phyloP scores from a whole-genome alignment of 352 stramenopile species.

The Phytopythium sindhum region DNA sequence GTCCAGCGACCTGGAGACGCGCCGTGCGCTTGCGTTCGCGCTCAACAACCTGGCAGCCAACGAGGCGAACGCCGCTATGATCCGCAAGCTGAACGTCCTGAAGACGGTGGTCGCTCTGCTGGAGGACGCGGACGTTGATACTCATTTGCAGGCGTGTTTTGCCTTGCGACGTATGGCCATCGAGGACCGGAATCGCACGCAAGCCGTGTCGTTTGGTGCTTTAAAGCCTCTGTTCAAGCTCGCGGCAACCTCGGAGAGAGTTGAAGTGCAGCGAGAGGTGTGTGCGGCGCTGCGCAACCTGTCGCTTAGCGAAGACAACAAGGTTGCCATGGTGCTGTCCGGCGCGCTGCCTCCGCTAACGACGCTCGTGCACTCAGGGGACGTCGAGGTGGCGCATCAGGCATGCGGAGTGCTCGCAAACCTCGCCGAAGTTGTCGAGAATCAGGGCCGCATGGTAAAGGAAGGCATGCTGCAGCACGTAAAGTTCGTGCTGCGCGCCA shows the following conservation, averaged over 20 bases:
- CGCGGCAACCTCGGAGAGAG: slow-evolving; percentile 65
- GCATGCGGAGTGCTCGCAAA: slow-evolving; percentile 91
- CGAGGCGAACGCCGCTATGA: slow-evolving; percentile 84
- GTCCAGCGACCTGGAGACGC: slow-evolving; percentile 87
- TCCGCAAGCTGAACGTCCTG: slow-evolving; percentile 86
- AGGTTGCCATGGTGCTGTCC: slow-evolving; percentile 88
- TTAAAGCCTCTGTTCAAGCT: slow-evolving; percentile 89
- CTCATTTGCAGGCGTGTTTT: slow-evolving; percentile 91
- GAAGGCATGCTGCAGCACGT: slow-evolving; percentile 94
- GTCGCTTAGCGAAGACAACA: slow-evolving; percentile 91
- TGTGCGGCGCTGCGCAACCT: slow-evolving; percentile 91
- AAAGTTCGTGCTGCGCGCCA: slow-evolving; percentile 92
- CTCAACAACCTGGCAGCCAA: slow-evolving; percentile 93
- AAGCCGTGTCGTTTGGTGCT: slow-evolving; percentile 91
- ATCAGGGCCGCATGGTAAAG: slow-evolving; percentile 94
- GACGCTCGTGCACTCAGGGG: slow-evolving; percentile 86
- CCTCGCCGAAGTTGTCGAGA: slow-evolving; percentile 92
- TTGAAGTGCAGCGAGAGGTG: slow-evolving; percentile 93
- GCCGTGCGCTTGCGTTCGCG: slow-evolving; percentile 90
- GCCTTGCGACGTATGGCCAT: slow-evolving; percentile 90
- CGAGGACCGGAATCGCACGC: slow-evolving; percentile 88
- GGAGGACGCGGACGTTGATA: slow-evolving; percentile 90
- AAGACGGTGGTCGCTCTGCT: slow-evolving; percentile 84
- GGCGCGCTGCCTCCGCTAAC: slow-evolving; percentile 83
- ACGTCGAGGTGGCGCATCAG: slow-evolving; percentile 91